Percentiles rank a stretch among this genome's conserved stretches.
phyloP scores from a whole-genome alignment of 2,329 filamentous ascomycete species.

The Trichoderma sp. region DNA sequence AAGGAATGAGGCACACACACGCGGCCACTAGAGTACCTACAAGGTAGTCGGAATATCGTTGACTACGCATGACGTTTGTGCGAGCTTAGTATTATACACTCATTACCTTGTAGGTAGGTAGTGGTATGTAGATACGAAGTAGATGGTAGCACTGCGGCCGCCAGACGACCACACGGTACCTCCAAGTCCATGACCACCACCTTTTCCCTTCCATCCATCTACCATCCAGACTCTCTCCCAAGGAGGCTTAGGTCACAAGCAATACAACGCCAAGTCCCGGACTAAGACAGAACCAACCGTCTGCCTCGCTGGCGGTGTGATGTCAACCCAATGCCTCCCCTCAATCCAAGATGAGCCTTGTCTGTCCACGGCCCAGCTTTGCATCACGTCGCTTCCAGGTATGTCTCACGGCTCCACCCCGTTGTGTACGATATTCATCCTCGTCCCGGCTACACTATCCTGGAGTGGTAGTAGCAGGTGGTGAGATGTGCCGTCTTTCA shows the following conservation, averaged over 20 bases:
- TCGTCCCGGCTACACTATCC: neutral
- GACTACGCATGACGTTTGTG: neutral
- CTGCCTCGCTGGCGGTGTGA: constrained; percentile 12
- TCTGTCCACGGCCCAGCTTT: neutral
- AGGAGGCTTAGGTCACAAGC: neutral
- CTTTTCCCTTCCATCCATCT: neutral
- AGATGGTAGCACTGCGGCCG: neutral
- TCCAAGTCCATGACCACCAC: neutral
- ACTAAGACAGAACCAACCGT: neutral
- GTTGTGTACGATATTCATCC: neutral
- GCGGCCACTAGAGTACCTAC: neutral
- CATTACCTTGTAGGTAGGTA: no score
- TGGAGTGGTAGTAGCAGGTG: neutral
- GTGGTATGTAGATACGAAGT: neutral
- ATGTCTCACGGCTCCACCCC: constrained; percentile 12
- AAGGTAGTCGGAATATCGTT: neutral
- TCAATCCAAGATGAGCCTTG: constrained; percentile 2
- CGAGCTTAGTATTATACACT: neutral
- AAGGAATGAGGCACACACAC: constrained; percentile 1
- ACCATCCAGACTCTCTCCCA: neutral
- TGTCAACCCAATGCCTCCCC: constrained; percentile 15
- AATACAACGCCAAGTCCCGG: constrained; percentile 7
- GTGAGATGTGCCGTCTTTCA: neutral
- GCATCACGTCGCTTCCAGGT: constrained; percentile 14
- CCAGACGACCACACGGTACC: neutral